Evolutionary conservation across 2,329 filamentous ascomycete genomes (phyloP).

Genomic region (Rugonectria rugulosa): DNA sequence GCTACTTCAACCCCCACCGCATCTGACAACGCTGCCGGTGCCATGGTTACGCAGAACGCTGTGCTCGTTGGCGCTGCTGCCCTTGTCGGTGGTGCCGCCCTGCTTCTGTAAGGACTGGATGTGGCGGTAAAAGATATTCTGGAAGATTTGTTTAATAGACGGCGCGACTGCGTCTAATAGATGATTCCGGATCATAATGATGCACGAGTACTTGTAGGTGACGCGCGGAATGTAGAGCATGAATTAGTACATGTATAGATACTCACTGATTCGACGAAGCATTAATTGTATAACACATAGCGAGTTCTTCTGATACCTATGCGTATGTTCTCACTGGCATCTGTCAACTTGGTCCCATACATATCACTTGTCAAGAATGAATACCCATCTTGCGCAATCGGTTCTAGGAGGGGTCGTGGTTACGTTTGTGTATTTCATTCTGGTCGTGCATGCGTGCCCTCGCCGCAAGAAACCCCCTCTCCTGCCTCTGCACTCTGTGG

Average conservation of each 20-base stretch:
- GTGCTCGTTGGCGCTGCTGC: constrained; percentile 46
- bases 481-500: background rate
- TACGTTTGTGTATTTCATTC: constrained; percentile 10
- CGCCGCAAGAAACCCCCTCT: background rate
- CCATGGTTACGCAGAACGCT: constrained; percentile 45
- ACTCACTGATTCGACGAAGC: too few relatives aligned
- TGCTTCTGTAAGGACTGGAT: constrained; percentile 42
- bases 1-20: constrained; percentile 26
- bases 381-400: background rate
- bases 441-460: constrained; percentile 3
- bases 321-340: background rate
- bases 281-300: background rate
- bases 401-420: constrained; percentile 9
- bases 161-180: constrained; percentile 9
- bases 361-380: background rate
- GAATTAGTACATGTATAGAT: background rate
- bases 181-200: constrained; percentile 13
- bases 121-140: background rate
- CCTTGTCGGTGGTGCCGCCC: constrained; percentile 44
- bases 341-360: background rate
- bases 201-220: background rate
- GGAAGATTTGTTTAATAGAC: constrained; percentile 5
- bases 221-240: background rate
- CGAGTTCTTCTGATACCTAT: background rate
- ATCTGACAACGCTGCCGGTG: constrained; percentile 41